These are phyloP conservation scores for Capsella rubella DNA, from an alignment of 441 rosid genomes.

Conservation along the genomic window DNA sequence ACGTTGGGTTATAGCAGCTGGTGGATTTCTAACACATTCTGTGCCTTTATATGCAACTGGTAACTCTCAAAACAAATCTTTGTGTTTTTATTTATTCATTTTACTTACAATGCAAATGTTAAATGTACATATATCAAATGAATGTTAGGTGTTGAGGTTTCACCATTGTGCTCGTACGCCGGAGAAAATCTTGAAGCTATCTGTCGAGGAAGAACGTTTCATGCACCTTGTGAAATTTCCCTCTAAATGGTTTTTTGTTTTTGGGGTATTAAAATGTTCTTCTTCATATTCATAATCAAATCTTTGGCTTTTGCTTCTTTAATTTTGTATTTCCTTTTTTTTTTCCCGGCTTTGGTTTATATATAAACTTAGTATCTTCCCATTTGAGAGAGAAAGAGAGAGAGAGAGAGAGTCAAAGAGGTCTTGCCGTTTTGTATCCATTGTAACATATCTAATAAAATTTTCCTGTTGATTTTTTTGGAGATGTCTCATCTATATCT, in stretches of 20 bases:
- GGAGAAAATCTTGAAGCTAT: conserved; percentile 95
- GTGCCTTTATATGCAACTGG: conserved; percentile 95
- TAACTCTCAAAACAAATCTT: conserved; percentile 23
- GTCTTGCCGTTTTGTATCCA: conserved; percentile 41
- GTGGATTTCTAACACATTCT: conserved; percentile 97
- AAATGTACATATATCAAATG: background rate
- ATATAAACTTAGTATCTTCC: conserved; percentile 21
- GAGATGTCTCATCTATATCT: background rate
- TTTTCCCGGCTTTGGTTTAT: conserved; percentile 27
- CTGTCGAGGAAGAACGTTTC: conserved; percentile 97
- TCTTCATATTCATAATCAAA: background rate
- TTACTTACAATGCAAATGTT: background rate
- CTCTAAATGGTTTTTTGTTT: conserved; percentile 46
- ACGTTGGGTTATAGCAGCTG: conserved; percentile 98
- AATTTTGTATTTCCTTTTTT: background rate
- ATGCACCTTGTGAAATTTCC: conserved; percentile 94
- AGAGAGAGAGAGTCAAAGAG: conserved; percentile 15
- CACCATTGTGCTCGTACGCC: conserved; percentile 77
- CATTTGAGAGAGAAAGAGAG: conserved; percentile 9
- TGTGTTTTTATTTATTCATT: background rate
- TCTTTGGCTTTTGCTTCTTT: background rate
- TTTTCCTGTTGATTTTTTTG: conserved; percentile 16
- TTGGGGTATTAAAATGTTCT: conserved; percentile 15
- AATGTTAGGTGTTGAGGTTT: conserved; percentile 86
- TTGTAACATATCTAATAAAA: conserved; percentile 44